phyloP scores from a whole-genome alignment of 2,329 filamentous ascomycete genomes.

The Colletotrichum incanum region DNA sequence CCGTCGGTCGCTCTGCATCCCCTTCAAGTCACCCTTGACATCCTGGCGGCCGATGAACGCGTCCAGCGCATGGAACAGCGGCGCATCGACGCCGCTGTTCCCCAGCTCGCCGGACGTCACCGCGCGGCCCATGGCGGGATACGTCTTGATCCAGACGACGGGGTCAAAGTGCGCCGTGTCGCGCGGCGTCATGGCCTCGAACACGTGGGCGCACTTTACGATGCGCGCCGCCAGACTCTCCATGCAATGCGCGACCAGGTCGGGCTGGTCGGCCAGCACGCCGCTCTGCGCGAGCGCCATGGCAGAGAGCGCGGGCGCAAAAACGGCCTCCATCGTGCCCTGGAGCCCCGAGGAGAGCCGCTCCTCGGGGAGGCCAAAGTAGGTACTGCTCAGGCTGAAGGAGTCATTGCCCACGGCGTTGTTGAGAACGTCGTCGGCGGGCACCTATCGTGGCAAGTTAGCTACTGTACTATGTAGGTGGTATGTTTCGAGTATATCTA shows the following conservation, averaged over 20 bases:
- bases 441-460: slow-evolving; percentile 27
- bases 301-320: slow-evolving; percentile 30
- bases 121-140: slow-evolving; percentile 35
- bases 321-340: slow-evolving; percentile 31
- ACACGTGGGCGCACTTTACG: slow-evolving; percentile 29
- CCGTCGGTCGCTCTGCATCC: slow-evolving; percentile 34
- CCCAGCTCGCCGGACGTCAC: slow-evolving; percentile 34
- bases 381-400: slow-evolving; percentile 28
- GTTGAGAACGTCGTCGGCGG: slow-evolving; percentile 39
- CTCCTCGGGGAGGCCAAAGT: slow-evolving; percentile 38
- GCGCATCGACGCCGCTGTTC: slow-evolving; percentile 36
- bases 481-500: background rate
- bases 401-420: slow-evolving; percentile 29
- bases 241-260: slow-evolving; percentile 26
- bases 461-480: background rate
- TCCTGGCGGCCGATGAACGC: slow-evolving; percentile 27
- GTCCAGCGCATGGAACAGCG: slow-evolving; percentile 39
- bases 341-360: slow-evolving; percentile 35
- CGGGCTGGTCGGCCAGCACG: slow-evolving; percentile 34
- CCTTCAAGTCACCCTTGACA: slow-evolving; percentile 32
- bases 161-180: slow-evolving; percentile 34
- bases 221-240: slow-evolving; percentile 32
- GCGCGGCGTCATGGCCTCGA: slow-evolving; percentile 35
- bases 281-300: slow-evolving; percentile 36
- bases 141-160: slow-evolving; percentile 41